Percentiles rank a stretch among this genome's conserved stretches.
Conservation (phyloP, 331 rosid genomes). For the Quercus tomentella region DNA sequence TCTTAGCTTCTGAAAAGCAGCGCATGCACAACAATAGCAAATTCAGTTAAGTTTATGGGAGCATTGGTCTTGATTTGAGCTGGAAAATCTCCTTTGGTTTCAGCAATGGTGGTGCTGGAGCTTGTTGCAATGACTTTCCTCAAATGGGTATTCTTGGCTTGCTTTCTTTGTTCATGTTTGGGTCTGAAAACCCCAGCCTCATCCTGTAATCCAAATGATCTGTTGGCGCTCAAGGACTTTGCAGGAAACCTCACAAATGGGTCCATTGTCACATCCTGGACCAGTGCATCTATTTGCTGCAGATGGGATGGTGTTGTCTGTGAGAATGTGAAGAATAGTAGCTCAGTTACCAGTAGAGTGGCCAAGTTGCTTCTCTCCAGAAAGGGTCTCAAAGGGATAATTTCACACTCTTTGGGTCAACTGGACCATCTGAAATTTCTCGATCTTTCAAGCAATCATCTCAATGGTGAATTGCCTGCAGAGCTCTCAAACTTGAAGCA, state of each 20-base stretch:
- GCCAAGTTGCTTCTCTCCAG: slow-evolving; percentile 46
- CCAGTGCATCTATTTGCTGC: slow-evolving; percentile 51
- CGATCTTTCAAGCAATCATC: slow-evolving; percentile 62
- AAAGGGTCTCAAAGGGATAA: slow-evolving; percentile 54
- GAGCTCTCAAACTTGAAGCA: slow-evolving; percentile 51
- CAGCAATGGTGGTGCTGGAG: slow-evolving; percentile 35
- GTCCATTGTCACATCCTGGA: slow-evolving; percentile 43
- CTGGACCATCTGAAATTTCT: slow-evolving; percentile 52
- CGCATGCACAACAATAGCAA: slow-evolving; percentile 2
- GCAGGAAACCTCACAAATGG: slow-evolving; percentile 52
- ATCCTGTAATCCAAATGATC: slow-evolving; percentile 55
- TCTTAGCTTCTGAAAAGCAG: slow-evolving; percentile 19
- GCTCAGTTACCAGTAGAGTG: slow-evolving; percentile 43
- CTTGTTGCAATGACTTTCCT: slow-evolving; percentile 31
- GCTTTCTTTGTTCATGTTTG: slow-evolving; percentile 37
- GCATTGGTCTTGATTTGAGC: slow-evolving; percentile 34
- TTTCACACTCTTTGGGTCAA: slow-evolving; percentile 46
- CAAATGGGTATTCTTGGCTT: slow-evolving; percentile 44
- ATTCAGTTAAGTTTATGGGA: slow-evolving; percentile 31
- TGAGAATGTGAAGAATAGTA: slow-evolving; percentile 26
- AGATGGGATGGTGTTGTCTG: slow-evolving; percentile 70
- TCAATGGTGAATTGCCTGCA: slow-evolving; percentile 52
- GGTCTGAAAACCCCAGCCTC: slow-evolving; percentile 23
- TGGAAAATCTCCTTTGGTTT: slow-evolving; percentile 28
- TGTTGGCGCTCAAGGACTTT: slow-evolving; percentile 56